Conservation (phyloP, 176 grass and related monocot genomes). For the Puya raimondii region DNA sequence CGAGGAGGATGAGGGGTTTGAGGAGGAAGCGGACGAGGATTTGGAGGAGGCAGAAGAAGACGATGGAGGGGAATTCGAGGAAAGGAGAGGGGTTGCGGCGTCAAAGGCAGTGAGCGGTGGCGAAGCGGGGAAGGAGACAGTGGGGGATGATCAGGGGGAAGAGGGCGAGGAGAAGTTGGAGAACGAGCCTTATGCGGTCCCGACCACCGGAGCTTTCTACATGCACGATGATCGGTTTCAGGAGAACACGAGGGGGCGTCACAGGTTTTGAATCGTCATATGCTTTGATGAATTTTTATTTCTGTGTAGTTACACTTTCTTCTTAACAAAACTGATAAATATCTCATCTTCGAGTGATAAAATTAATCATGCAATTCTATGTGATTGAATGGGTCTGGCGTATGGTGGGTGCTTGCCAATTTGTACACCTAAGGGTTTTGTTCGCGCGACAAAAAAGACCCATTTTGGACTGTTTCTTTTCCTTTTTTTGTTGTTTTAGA, state of each 20-base stretch:
- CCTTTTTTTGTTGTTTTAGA: too few species aligned
- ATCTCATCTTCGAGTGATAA: too few species aligned
- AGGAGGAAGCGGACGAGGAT: constrained; percentile 15
- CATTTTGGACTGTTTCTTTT: too few species aligned
- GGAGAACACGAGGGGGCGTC: constrained; percentile 53
- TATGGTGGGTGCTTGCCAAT: too few species aligned
- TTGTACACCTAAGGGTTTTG: too few species aligned
- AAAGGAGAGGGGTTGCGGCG: background rate
- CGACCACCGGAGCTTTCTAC: constrained; percentile 88
- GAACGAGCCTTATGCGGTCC: constrained; percentile 84
- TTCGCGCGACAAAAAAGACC: too few species aligned
- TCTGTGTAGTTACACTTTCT: background rate
- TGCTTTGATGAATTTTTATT: background rate
- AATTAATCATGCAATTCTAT: background rate
- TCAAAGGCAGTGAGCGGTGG: background rate
- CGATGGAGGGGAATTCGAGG: constrained; percentile 10
- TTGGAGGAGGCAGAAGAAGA: constrained; percentile 5
- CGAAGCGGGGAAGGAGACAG: background rate
- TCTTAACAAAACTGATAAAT: background rate
- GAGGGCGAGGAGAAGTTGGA: constrained; percentile 47
- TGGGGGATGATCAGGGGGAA: constrained; percentile 18
- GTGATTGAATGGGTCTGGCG: background rate
- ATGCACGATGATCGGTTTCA: constrained; percentile 99
- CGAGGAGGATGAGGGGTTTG: constrained; percentile 14
- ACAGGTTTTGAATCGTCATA: constrained; percentile 39